Evolutionary conservation across 129 eudicot species (phyloP).

Genomic region (Kitagawia praeruptora): DNA sequence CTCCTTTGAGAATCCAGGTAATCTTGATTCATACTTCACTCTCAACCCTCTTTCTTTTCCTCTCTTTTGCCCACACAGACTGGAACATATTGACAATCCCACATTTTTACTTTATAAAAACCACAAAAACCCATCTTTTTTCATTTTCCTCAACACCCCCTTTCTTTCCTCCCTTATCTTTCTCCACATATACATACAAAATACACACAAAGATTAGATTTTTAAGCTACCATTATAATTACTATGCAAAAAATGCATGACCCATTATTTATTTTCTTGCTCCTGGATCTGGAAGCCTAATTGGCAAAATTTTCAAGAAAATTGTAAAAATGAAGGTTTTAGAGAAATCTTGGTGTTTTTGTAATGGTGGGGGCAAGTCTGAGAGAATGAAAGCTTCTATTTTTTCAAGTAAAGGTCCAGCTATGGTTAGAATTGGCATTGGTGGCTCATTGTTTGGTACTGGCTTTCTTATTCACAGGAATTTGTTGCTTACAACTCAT

Average conservation of each 20-base stretch:
- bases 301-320: neutral
- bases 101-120: neutral
- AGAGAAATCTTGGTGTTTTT: constrained; percentile 86
- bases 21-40: constrained; percentile 2
- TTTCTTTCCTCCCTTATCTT: neutral
- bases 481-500: constrained; percentile 85
- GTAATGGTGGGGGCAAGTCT: constrained; percentile 90
- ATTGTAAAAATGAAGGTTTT: constrained; percentile 52
- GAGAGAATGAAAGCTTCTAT: constrained; percentile 72
- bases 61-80: neutral
- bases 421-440: constrained; percentile 50
- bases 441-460: constrained; percentile 37
- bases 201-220: neutral
- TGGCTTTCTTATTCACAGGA: constrained; percentile 81
- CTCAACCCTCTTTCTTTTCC: neutral
- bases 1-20: constrained; percentile 6
- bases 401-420: constrained; percentile 58
- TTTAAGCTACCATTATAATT: neutral
- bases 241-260: constrained; percentile 14
- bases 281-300: constrained; percentile 18
- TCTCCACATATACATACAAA: neutral
- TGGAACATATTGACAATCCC: neutral
- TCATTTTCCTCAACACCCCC: constrained; percentile 1
- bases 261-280: neutral
- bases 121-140: neutral